Evolutionary conservation across 140 eudicot genomes (phyloP).

Genomic region (Oenanthe javanica): DNA sequence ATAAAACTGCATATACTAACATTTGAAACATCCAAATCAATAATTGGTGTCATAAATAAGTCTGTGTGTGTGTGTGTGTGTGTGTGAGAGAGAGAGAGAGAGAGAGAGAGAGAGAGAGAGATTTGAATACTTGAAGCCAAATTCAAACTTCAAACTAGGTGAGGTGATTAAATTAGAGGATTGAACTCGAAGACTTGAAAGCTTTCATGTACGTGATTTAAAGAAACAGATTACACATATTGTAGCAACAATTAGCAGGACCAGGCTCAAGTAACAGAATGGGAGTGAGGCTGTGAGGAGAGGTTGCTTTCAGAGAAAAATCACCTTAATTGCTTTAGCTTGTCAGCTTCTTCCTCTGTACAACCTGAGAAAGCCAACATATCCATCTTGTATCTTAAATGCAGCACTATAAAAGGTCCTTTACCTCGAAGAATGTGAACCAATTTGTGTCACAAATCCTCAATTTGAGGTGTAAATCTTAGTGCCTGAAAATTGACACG

Average conservation of each 20-base stretch:
- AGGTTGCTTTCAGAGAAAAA: not conserved
- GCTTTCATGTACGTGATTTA: not conserved
- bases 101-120: too few relatives aligned
- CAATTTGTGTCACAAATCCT: conserved; percentile 69
- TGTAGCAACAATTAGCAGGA: not conserved
- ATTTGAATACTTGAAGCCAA: not conserved
- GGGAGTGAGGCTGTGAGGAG: not conserved
- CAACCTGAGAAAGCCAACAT: conserved; percentile 99
- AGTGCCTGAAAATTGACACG: conserved; percentile 93
- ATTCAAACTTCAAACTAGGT: not conserved
- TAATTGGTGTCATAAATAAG: too few relatives aligned
- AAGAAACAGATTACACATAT: not conserved
- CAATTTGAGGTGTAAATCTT: conserved; percentile 76
- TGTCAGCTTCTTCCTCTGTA: conserved; percentile 76
- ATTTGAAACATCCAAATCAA: too few relatives aligned
- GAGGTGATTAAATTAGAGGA: not conserved
- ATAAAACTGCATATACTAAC: too few relatives aligned
- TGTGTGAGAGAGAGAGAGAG: too few relatives aligned
- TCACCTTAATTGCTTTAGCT: conserved; percentile 61
- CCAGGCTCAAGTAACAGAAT: not conserved
- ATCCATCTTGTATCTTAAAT: conserved; percentile 94
- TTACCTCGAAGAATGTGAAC: conserved; percentile 45
- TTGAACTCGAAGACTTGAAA: not conserved
- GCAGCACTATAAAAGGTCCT: conserved; percentile 83
- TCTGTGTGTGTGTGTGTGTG: too few relatives aligned